Evolutionary conservation across 345 rosid genomes (phyloP).

Genomic region (Populus ilicifolia): DNA sequence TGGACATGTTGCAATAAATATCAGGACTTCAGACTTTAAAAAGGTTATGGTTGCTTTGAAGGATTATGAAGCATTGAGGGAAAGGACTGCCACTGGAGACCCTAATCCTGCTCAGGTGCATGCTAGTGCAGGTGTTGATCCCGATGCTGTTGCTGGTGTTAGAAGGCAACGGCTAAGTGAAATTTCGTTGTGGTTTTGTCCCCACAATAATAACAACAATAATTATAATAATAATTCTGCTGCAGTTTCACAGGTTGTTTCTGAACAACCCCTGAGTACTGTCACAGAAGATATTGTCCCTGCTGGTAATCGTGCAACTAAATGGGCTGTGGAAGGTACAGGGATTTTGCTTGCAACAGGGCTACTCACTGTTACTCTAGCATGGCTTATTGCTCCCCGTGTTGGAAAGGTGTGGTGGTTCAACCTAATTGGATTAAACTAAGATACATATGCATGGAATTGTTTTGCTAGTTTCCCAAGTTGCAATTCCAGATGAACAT

Average conservation of each 20-base stretch:
- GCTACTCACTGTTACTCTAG: slow-evolving; percentile 80
- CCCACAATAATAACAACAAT: slow-evolving; percentile 34
- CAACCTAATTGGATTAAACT: neutral
- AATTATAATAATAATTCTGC: slow-evolving; percentile 32
- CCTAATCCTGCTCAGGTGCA: slow-evolving; percentile 46
- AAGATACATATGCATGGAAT: neutral
- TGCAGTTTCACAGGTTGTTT: slow-evolving; percentile 54
- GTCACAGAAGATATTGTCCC: slow-evolving; percentile 46
- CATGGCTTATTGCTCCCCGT: slow-evolving; percentile 96
- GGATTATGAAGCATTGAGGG: slow-evolving; percentile 69
- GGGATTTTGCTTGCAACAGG: slow-evolving; percentile 95
- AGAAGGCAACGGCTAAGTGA: slow-evolving; percentile 82
- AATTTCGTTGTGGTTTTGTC: slow-evolving; percentile 78
- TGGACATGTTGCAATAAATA: slow-evolving; percentile 59
- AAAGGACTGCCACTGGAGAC: slow-evolving; percentile 64
- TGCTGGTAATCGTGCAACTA: slow-evolving; percentile 70
- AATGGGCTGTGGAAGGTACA: slow-evolving; percentile 93
- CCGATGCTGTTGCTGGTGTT: slow-evolving; percentile 76
- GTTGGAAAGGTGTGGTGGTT: slow-evolving; percentile 76
- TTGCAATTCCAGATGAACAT: neutral
- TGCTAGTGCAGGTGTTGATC: slow-evolving; percentile 50
- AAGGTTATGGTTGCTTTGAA: slow-evolving; percentile 63
- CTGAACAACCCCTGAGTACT: slow-evolving; percentile 55
- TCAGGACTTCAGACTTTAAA: slow-evolving; percentile 54
- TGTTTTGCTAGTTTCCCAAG: neutral